Conservation (phyloP, 352 stramenopile species). For the Phytophthora boehmeriae region DNA sequence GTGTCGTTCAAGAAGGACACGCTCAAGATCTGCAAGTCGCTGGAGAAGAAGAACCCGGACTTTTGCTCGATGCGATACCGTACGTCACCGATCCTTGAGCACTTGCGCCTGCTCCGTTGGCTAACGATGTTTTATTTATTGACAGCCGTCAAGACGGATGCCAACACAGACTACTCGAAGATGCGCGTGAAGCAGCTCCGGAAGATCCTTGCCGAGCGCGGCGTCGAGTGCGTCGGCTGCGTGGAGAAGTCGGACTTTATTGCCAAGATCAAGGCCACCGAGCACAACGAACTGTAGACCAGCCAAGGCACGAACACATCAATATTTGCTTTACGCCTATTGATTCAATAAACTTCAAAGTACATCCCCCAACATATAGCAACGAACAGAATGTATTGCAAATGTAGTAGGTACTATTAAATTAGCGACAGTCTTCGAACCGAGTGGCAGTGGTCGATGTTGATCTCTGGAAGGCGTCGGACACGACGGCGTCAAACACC, state of each 20-base stretch:
- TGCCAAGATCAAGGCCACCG: constrained; percentile 93
- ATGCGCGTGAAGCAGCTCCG: constrained; percentile 96
- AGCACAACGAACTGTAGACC: constrained; percentile 84
- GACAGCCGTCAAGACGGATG: constrained; percentile 92
- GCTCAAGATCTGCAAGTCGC: constrained; percentile 92
- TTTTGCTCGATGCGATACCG: constrained; percentile 95
- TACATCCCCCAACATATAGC: constrained; percentile 3
- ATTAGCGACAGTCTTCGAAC: constrained; percentile 26
- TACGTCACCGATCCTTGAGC: constrained; percentile 46
- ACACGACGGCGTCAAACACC: too few relatives aligned
- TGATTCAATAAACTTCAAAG: constrained; percentile 37
- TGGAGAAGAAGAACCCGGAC: constrained; percentile 95
- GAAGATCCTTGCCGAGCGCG: constrained; percentile 93
- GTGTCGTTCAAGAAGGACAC: constrained; percentile 93
- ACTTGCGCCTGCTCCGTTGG: neutral
- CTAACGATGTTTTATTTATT: constrained; percentile 11
- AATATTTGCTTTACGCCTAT: constrained; percentile 8
- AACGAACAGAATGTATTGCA: neutral
- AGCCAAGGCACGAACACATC: constrained; percentile 2
- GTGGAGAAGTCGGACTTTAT: constrained; percentile 96
- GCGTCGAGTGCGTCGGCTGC: constrained; percentile 92
- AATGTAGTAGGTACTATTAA: constrained; percentile 32
- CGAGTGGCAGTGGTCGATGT: neutral
- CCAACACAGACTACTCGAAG: constrained; percentile 95
- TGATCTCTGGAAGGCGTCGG: too few relatives aligned